Evolutionary conservation across 1,284 basidiomycete species (phyloP).

Genomic region (Puccinia brachypodii): DNA sequence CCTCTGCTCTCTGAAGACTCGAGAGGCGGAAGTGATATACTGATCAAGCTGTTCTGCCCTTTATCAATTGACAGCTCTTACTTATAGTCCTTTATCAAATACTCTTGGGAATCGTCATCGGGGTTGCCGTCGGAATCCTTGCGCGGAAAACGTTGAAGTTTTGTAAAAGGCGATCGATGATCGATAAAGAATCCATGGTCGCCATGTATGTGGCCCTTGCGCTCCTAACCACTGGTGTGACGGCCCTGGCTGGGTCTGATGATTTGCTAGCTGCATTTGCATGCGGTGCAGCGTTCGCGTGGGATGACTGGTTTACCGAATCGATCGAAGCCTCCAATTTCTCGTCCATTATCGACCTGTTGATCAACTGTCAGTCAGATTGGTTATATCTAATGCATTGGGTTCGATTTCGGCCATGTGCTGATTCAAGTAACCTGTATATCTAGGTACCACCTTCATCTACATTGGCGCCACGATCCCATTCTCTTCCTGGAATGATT

Average conservation of each 20-base stretch:
- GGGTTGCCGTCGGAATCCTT: slow-evolving; percentile 72
- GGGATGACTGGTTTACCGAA: slow-evolving; percentile 83
- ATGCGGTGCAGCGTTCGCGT: slow-evolving; percentile 94
- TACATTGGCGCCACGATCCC: slow-evolving; percentile 75
- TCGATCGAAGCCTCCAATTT: slow-evolving; percentile 95
- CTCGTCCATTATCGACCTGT: slow-evolving; percentile 88
- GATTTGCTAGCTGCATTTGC: slow-evolving; percentile 91
- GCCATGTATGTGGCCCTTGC: slow-evolving; percentile 80
- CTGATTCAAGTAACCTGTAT: neutral
- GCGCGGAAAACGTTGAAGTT: slow-evolving; percentile 96
- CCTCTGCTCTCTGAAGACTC: too few relatives aligned
- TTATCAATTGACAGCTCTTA: slow-evolving; percentile 52
- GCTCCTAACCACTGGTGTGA: slow-evolving; percentile 74
- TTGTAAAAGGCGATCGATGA: slow-evolving; percentile 80
- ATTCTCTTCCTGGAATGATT: slow-evolving; percentile 72
- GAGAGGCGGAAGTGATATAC: too few relatives aligned
- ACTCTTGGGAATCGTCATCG: slow-evolving; percentile 74
- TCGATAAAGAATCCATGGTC: slow-evolving; percentile 92
- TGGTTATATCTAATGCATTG: slow-evolving; percentile 61
- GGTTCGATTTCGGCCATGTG: slow-evolving; percentile 71
- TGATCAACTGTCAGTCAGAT: slow-evolving; percentile 57
- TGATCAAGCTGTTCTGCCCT: slow-evolving; percentile 68
- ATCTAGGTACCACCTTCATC: slow-evolving; percentile 38
- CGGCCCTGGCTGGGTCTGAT: slow-evolving; percentile 84
- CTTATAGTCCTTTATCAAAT: slow-evolving; percentile 70